Evolutionary conservation across 2,329 filamentous ascomycete genomes (phyloP), one percentile per base, ranked within the genome.

Genomic region (Fusarium clavum): DNA sequence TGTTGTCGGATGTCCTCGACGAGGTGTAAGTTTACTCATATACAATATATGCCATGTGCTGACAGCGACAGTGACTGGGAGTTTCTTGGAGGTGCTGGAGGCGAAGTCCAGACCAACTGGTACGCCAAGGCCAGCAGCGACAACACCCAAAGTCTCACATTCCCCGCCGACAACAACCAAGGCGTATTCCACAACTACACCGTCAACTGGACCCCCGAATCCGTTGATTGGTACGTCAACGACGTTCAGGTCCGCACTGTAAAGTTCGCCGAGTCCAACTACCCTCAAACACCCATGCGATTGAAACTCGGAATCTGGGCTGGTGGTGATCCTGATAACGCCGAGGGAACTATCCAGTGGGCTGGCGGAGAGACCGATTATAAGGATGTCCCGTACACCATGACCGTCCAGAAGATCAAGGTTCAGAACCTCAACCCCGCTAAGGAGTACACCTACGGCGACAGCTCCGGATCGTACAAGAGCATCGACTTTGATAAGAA

Each of bases 1-100:
- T 95, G 63, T 89, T 93, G 78, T 94, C 91, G 0, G 92, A 94
- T 75, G 86, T 88, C 71, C 82, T 94, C n/a, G 93, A 95, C 13
- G 73, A 75, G 45, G 11, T 75, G 59, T 53, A 29, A 53, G 49
- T 41, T 6, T 8, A 16, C 10, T 16, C 10, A 18, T n/a, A 22
- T 4, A 16, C 9, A 1, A 11, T 12, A 8, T 6, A 9, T 48
- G 20, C 6, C 6, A 14, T 13, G 3, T 18, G 16, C 49, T 53
- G 9, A 43, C 49, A 7, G 12, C 1, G 2, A 4, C 6, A 53
- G 49, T 16, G 92, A 95, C 76, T 93, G 91, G 88, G 92, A 94
- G 77, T 94, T 90, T 89, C 84, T 94, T 22, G 92, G 92, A 47
- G 89, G 88, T 22, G 84, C 88, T 63, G 78, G 84, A 47, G 80